Conservation (phyloP, 73 alveolate genomes). For the Symbiodinium pilosum region DNA sequence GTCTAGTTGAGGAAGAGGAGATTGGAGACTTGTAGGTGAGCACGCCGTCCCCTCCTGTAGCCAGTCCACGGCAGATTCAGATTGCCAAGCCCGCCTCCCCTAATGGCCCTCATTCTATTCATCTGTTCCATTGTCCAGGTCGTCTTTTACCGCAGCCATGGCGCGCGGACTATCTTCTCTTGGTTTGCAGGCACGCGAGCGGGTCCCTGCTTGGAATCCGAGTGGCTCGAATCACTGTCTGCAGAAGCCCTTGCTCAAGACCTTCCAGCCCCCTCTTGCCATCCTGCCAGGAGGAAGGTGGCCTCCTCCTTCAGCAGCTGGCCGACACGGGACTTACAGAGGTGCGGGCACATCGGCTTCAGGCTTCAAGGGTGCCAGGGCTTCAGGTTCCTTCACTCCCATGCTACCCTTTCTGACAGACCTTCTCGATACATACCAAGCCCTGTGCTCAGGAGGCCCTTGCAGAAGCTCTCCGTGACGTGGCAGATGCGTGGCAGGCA, state of each 20-base stretch:
- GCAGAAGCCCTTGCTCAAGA: too few species aligned
- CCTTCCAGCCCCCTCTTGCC: not conserved
- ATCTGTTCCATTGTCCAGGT: too few species aligned
- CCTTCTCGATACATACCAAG: too few species aligned
- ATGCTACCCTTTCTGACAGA: not conserved
- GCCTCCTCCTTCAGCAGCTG: not conserved
- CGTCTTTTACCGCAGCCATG: not conserved
- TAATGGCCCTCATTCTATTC: too few species aligned
- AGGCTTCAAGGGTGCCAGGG: not conserved
- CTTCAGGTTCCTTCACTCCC: not conserved
- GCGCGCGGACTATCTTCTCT: not conserved
- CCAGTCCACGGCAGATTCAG: too few species aligned
- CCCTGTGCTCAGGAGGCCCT: slow-evolving; percentile 6
- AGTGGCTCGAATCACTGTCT: too few species aligned
- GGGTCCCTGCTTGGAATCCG: too few species aligned
- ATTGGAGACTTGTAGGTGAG: too few species aligned
- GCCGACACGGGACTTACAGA: not conserved
- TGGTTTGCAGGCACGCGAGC: not conserved
- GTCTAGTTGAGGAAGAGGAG: too few species aligned
- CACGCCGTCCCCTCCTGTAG: too few species aligned
- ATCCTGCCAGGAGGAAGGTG: not conserved
- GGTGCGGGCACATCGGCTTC: too few species aligned
- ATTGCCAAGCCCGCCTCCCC: too few species aligned
- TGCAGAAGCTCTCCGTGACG: not conserved
- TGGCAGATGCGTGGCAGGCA: not conserved